phyloP scores from a whole-genome alignment of 257 asterid species.

The Solanum pimpinellifolium region DNA sequence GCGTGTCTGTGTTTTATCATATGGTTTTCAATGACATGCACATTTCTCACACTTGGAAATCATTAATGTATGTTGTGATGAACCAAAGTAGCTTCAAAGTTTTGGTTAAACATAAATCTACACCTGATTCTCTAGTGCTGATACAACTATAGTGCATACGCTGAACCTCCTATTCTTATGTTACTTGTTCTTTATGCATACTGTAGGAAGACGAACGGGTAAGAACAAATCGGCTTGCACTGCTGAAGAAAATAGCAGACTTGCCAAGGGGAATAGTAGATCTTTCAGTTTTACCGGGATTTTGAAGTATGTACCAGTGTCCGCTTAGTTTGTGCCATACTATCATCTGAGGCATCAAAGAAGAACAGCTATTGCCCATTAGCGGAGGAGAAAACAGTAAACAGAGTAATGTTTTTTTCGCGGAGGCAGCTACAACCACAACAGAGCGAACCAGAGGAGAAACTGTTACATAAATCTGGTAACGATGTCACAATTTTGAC shows the following conservation, averaged over 20 bases:
- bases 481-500: neutral
- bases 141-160: neutral
- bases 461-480: neutral
- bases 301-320: conserved; percentile 8
- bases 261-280: conserved; percentile 91
- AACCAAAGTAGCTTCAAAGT: neutral
- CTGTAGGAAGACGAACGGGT: conserved; percentile 82
- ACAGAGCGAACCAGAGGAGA: neutral
- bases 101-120: neutral
- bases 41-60: neutral
- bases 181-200: neutral
- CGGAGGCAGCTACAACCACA: neutral
- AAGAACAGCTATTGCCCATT: neutral
- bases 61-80: neutral
- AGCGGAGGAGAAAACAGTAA: neutral
- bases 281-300: conserved; percentile 68
- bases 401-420: neutral
- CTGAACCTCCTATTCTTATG: neutral
- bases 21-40: neutral
- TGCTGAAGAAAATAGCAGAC: conserved; percentile 54
- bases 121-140: neutral
- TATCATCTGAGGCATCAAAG: neutral
- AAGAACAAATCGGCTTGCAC: conserved; percentile 80
- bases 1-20: neutral
- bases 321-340: neutral